Conservation (phyloP, 139 green algal genomes). For the Yamagishiella unicocca region DNA sequence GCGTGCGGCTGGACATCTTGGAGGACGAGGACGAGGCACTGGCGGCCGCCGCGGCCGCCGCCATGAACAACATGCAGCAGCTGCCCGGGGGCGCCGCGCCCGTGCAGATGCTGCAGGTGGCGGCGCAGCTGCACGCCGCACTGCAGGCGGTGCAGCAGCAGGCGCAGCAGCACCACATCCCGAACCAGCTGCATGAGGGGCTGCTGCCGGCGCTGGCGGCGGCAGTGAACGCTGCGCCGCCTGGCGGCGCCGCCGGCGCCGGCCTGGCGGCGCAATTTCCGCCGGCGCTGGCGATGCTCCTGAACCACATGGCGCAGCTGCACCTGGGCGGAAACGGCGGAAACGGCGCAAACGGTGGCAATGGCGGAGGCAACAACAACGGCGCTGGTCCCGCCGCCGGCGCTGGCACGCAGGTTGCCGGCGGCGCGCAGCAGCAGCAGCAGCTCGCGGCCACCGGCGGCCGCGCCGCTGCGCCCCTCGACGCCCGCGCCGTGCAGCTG, state of each 20-base stretch:
- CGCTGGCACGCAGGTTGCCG: not conserved
- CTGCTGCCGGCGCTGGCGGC: not conserved
- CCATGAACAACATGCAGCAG: slow-evolving; percentile 25
- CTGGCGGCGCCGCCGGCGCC: not conserved
- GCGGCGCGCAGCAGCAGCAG: not conserved
- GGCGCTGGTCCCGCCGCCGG: not conserved
- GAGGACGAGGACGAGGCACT: slow-evolving; percentile 30
- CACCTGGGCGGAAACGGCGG: not conserved
- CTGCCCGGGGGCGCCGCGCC: not conserved
- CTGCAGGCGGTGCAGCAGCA: not conserved
- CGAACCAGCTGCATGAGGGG: not conserved
- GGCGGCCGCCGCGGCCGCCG: not conserved
- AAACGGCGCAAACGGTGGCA: not conserved
- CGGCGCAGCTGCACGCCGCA: not conserved
- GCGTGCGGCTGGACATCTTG: slow-evolving; percentile 41
- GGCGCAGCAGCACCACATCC: not conserved
- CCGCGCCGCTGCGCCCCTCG: not conserved
- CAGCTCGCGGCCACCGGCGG: too few species aligned
- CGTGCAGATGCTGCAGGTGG: not conserved
- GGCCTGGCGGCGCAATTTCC: not conserved
- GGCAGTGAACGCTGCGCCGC: not conserved
- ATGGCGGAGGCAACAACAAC: not conserved
- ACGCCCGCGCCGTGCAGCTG: slow-evolving; percentile 23
- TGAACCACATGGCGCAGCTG: not conserved
- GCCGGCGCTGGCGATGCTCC: not conserved